Base-by-base conservation (phyloP, 139 green algal genomes). In the Chlorella sp. region DNA sequence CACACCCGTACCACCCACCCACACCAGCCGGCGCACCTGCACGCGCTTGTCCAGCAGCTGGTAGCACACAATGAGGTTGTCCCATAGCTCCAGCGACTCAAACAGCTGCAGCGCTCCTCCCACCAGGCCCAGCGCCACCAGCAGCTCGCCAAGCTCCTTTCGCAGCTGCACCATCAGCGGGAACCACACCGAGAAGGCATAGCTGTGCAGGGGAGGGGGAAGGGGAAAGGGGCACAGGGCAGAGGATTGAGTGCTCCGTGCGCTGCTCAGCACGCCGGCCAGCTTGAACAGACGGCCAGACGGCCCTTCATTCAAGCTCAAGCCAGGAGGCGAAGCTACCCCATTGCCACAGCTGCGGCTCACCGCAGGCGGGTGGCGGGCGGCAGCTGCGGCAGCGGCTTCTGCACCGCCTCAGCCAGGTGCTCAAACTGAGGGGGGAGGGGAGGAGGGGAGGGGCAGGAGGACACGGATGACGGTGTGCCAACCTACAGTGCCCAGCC, bases 71-170 rank as follows among this genome's bases (percentile, higher is more conserved):
- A 98, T 94, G 0, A 98, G 87, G 64, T 82, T 79, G 84, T 98
- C 96, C 96, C 96, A 99, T 85, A 97, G 84, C 85, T 98, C 95
- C 73, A 97, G 87, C 18, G 79, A 62, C 90, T 99, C 96, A 75
- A 97, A 98, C 21, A 97, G 78, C 25, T 64, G 34, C 81, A 98
- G 86, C 25, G 95, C 95, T 34, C 82, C 86, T 25, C 90, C 94
- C 11, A 98, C 92, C 70, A 98, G 88, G 38, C 96, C 97, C 65
- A 92, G 87, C 0, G 89, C 85, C 64, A 99, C 73, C 83, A 98
- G 92, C 60, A 92, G 67, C 88, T 98, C 93, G 0, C 93, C 96
- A 36, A 96, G 78, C 89, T 99, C 96, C 74, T 95, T 96, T 9
- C 85, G 83, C 55, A 98, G 87, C 20, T 73, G 63, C 41, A 69